Conservation (phyloP, 176 grass and related monocot species). For the Chloris gayana region DNA sequence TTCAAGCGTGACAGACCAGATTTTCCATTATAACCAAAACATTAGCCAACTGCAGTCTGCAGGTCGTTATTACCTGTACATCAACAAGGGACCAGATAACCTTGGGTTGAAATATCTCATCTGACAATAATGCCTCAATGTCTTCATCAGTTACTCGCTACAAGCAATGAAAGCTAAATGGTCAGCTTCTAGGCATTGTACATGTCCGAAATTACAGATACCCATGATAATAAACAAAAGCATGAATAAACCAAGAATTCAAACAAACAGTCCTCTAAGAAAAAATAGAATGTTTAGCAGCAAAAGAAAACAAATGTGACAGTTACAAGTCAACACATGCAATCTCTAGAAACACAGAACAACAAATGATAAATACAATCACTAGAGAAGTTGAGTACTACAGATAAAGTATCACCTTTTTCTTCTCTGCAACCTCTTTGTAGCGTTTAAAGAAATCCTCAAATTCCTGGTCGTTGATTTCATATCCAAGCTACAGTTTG, state of each 20-base stretch:
- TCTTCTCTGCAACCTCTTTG: slow-evolving; percentile 99
- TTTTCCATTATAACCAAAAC: background rate
- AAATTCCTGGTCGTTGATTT: slow-evolving; percentile 85
- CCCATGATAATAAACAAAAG: background rate
- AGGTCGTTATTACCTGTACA: slow-evolving; percentile 63
- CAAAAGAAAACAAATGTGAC: background rate
- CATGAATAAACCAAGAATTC: slow-evolving; percentile 2
- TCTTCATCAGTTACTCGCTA: slow-evolving; percentile 93
- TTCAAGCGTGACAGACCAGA: background rate
- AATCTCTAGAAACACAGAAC: background rate
- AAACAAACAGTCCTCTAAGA: background rate
- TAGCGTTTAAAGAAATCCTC: slow-evolving; percentile 97
- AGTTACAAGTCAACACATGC: background rate
- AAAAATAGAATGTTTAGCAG: background rate
- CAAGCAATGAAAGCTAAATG: slow-evolving; percentile 27
- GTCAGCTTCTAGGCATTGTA: slow-evolving; percentile 19
- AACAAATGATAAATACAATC: slow-evolving; percentile 10
- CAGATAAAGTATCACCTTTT: slow-evolving; percentile 62
- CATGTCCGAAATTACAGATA: background rate
- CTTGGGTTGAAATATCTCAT: slow-evolving; percentile 96
- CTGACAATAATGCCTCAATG: slow-evolving; percentile 85
- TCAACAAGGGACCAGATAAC: slow-evolving; percentile 92
- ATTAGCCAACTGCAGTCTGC: background rate
- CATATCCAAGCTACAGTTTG: slow-evolving; percentile 82
- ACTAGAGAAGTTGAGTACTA: background rate